phyloP scores from a whole-genome alignment of 306 rosid species.

The Quercus aquifolioides region DNA sequence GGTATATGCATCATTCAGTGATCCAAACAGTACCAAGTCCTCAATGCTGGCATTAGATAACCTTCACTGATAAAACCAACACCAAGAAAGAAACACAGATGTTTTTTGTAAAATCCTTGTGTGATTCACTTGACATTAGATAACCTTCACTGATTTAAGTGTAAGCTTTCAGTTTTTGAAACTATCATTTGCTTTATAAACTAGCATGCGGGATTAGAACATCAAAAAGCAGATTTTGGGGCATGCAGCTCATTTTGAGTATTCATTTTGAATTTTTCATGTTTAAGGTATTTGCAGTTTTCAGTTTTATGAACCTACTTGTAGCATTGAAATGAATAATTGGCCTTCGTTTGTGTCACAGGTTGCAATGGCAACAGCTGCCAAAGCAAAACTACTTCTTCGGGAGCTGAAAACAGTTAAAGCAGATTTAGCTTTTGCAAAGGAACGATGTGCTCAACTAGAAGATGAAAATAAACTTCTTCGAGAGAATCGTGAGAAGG shows the following conservation, averaged over 20 bases:
- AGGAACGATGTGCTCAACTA: slow-evolving; percentile 85
- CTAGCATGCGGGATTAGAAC: neutral
- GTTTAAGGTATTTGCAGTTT: neutral
- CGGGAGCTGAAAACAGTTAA: slow-evolving; percentile 93
- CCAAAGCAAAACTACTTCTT: slow-evolving; percentile 89
- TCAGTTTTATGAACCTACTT: neutral
- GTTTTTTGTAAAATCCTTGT: neutral
- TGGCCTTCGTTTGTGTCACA: slow-evolving; percentile 30
- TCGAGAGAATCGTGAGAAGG: slow-evolving; percentile 74
- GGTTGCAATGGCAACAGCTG: slow-evolving; percentile 99
- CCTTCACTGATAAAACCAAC: neutral
- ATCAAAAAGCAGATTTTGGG: neutral
- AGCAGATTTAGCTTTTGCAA: slow-evolving; percentile 90
- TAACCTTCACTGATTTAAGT: neutral
- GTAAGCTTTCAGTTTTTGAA: neutral
- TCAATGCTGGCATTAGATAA: neutral
- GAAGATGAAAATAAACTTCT: slow-evolving; percentile 92
- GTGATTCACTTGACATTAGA: neutral
- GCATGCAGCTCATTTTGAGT: neutral
- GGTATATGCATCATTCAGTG: neutral
- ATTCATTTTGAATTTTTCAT: neutral
- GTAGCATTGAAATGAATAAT: slow-evolving; percentile 22
- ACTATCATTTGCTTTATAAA: neutral
- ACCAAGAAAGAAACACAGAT: neutral
- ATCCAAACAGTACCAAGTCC: neutral